Conservation (phyloP, 208 protist genomes). For the Kentomonas sorsogonicus region DNA sequence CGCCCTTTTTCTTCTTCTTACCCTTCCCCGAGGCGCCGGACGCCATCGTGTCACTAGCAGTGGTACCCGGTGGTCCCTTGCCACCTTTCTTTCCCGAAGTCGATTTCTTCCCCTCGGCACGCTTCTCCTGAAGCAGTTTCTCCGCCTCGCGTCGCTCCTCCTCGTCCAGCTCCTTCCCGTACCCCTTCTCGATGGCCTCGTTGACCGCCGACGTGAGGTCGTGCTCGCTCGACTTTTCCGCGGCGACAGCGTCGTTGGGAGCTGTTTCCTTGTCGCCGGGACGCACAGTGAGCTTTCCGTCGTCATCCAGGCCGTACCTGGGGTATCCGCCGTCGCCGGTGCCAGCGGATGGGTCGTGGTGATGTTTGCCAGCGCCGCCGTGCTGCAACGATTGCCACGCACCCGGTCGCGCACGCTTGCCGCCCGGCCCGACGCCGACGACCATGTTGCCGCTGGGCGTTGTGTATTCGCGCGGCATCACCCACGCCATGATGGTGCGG, state of each 20-base stretch:
- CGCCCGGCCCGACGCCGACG: conserved; percentile 15
- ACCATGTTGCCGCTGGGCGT: conserved; percentile 45
- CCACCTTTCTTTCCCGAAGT: too few species aligned
- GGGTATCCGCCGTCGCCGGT: neutral
- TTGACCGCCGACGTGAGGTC: neutral
- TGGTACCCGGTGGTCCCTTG: too few species aligned
- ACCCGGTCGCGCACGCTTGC: conserved; percentile 28
- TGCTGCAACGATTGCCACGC: conserved; percentile 22
- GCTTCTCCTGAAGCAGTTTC: conserved; percentile 22
- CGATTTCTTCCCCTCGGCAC: conserved; percentile 5
- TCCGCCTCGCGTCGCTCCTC: conserved; percentile 25
- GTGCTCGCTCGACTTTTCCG: neutral
- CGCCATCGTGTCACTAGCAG: too few species aligned
- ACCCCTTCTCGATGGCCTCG: neutral
- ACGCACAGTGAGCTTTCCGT: neutral
- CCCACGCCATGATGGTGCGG: conserved; percentile 47
- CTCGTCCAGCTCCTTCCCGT: conserved; percentile 12
- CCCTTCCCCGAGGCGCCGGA: too few species aligned
- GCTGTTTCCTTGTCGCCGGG: neutral
- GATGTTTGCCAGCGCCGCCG: neutral
- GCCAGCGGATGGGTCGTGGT: too few species aligned
- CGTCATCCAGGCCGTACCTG: neutral
- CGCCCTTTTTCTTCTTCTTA: too few species aligned
- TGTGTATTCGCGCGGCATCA: conserved; percentile 16
- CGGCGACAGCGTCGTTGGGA: neutral